These are phyloP conservation scores for Colletotrichum liaoningense DNA, from an alignment of 2,329 filamentous ascomycete genomes.

Conservation along the genomic window DNA sequence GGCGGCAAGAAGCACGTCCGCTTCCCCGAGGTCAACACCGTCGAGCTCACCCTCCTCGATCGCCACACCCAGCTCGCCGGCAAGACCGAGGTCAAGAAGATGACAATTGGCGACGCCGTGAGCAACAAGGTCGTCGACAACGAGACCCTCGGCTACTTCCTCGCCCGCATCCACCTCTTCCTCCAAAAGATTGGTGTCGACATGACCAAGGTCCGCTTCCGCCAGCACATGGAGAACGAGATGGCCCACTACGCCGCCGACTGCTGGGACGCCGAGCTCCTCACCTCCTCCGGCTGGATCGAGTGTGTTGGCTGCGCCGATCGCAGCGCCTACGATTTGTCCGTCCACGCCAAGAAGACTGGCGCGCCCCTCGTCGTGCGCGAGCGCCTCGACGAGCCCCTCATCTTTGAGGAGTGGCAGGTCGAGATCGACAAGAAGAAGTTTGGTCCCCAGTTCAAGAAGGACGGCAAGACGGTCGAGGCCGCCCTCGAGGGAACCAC, in stretches of 20 bases:
- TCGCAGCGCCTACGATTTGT: constrained; percentile 92
- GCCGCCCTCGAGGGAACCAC: constrained; percentile 78
- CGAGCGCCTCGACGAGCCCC: constrained; percentile 81
- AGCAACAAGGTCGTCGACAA: constrained; percentile 88
- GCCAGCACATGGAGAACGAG: constrained; percentile 89
- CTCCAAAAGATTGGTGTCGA: constrained; percentile 90
- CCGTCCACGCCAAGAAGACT: constrained; percentile 93
- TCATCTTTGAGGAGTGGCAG: constrained; percentile 86
- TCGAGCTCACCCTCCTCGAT: constrained; percentile 87
- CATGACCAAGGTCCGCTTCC: constrained; percentile 88
- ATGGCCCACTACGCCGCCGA: constrained; percentile 93
- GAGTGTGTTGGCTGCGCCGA: constrained; percentile 98
- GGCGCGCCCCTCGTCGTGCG: constrained; percentile 87
- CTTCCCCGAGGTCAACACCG: constrained; percentile 85
- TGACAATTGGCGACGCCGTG: constrained; percentile 89
- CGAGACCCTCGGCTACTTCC: constrained; percentile 97
- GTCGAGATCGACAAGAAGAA: constrained; percentile 93
- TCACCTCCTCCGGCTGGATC: constrained; percentile 95
- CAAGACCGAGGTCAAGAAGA: constrained; percentile 78
- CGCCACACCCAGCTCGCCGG: constrained; percentile 88
- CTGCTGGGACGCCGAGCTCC: constrained; percentile 97
- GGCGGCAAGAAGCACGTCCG: constrained; percentile 94
- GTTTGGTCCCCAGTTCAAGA: constrained; percentile 95
- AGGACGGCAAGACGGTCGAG: constrained; percentile 89
- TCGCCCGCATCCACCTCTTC: constrained; percentile 93